Percentiles rank a stretch among this genome's conserved stretches.
Evolutionary conservation across 805 yeast species (phyloP).

Genomic region (Danielia reshetovae): DNA sequence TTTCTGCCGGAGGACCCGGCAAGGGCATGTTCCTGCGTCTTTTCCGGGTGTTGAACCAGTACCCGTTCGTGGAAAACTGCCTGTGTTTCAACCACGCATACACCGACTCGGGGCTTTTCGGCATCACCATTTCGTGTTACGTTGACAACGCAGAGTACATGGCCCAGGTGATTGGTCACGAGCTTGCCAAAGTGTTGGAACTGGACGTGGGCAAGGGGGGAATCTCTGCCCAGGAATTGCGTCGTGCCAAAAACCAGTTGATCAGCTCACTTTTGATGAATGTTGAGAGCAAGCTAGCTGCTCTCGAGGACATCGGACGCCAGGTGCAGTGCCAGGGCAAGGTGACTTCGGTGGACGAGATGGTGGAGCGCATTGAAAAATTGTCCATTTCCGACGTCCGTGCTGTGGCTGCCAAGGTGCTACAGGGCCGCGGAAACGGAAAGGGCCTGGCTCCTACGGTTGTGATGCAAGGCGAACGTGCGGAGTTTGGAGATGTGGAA

Average conservation of each 20-base stretch:
- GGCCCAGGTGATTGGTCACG: slow-evolving; percentile 67
- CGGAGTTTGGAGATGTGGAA: slow-evolving; percentile 78
- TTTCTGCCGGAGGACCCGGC: slow-evolving; percentile 98
- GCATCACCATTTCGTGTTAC: slow-evolving; percentile 77
- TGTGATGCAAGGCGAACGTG: slow-evolving; percentile 86
- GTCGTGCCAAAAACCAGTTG: slow-evolving; percentile 89
- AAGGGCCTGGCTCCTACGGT: slow-evolving; percentile 65
- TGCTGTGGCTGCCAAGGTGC: slow-evolving; percentile 67
- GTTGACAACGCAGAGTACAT: slow-evolving; percentile 84
- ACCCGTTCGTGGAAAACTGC: slow-evolving; percentile 87
- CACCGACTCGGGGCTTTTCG: slow-evolving; percentile 87
- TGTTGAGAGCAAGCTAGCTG: slow-evolving; percentile 88
- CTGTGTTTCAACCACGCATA: slow-evolving; percentile 85
- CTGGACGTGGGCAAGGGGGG: slow-evolving; percentile 44
- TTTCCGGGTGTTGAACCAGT: slow-evolving; percentile 85
- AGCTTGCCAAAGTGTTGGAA: slow-evolving; percentile 34
- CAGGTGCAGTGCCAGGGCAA: slow-evolving; percentile 84
- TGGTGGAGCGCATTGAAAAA: slow-evolving; percentile 71
- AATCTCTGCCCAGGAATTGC: slow-evolving; percentile 66
- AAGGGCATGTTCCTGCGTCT: slow-evolving; percentile 97
- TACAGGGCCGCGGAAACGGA: slow-evolving; percentile 60
- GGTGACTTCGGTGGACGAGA: slow-evolving; percentile 70
- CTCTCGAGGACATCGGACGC: slow-evolving; percentile 91
- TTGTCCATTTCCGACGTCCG: slow-evolving; percentile 66
- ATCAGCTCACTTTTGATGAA: slow-evolving; percentile 87